phyloP scores from a whole-genome alignment of 2,329 filamentous ascomycete species.

The Cladobotryum mycophilum region DNA sequence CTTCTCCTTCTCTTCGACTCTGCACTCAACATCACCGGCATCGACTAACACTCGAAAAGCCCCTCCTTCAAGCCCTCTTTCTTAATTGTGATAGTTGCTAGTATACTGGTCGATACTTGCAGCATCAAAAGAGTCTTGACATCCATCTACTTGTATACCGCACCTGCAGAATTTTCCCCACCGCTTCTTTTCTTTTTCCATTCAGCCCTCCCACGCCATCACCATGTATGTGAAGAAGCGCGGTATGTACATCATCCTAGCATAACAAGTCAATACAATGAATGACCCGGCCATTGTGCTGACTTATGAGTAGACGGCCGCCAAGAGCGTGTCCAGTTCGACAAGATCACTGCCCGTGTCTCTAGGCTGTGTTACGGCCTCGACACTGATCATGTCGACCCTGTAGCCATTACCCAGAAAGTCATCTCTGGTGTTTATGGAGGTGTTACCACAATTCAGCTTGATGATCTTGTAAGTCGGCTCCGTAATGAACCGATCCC shows the following conservation, averaged over 20 bases:
- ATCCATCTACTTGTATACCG: constrained; percentile 12
- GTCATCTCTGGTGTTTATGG: constrained; percentile 99
- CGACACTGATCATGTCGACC: constrained; percentile 90
- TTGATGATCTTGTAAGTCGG: constrained; percentile 86
- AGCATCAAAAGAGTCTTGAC: constrained; percentile 18
- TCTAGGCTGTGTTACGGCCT: constrained; percentile 96
- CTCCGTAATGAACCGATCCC: background rate
- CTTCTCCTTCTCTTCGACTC: background rate
- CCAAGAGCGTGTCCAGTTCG: constrained; percentile 99
- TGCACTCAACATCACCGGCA: background rate
- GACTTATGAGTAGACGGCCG: constrained; percentile 69
- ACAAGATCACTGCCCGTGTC: constrained; percentile 99
- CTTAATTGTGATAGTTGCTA: constrained; percentile 15
- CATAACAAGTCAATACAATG: background rate
- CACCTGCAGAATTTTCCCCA: constrained; percentile 9
- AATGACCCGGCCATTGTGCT: constrained; percentile 17
- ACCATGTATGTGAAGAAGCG: constrained; percentile 59
- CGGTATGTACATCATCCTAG: constrained; percentile 39
- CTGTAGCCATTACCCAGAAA: constrained; percentile 97
- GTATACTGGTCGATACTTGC: constrained; percentile 19
- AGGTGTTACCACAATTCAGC: constrained; percentile 90
- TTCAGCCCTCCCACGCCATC: constrained; percentile 20
- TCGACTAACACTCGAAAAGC: background rate
- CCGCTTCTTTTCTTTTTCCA: background rate
- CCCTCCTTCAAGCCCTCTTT: background rate